These are phyloP conservation scores for Fusarium circinatum DNA, from an alignment of 2,329 filamentous ascomycete species.

Conservation along the genomic window DNA sequence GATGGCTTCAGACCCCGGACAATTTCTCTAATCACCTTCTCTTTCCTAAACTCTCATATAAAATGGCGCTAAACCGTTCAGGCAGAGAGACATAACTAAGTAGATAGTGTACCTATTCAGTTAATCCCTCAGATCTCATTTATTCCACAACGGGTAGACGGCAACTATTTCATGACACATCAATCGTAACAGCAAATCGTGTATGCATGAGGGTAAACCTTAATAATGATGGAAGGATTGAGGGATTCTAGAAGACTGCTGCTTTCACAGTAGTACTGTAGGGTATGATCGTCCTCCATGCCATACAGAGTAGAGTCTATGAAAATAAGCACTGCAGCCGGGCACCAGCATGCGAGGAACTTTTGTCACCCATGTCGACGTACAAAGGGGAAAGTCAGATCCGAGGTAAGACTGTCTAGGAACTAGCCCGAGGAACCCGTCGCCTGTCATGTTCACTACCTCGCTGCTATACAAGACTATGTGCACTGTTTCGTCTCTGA, in stretches of 20 bases:
- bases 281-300: not conserved
- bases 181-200: not conserved
- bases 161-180: not conserved
- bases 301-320: not conserved
- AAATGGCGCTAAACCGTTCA: not conserved
- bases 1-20: not conserved
- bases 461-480: not conserved
- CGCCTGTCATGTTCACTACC: not conserved
- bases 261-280: not conserved
- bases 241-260: not conserved
- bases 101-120: rapidly evolving
- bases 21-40: not conserved
- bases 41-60: not conserved
- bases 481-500: not conserved
- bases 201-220: not conserved
- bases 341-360: not conserved
- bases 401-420: not conserved
- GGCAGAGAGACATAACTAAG: too few relatives aligned
- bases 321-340: not conserved
- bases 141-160: not conserved
- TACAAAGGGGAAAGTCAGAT: not conserved
- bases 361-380: not conserved
- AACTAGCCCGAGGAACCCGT: not conserved
- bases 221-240: not conserved
- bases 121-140: not conserved